Conservation (phyloP, 805 yeast genomes). For the Candida namnaoensis region DNA sequence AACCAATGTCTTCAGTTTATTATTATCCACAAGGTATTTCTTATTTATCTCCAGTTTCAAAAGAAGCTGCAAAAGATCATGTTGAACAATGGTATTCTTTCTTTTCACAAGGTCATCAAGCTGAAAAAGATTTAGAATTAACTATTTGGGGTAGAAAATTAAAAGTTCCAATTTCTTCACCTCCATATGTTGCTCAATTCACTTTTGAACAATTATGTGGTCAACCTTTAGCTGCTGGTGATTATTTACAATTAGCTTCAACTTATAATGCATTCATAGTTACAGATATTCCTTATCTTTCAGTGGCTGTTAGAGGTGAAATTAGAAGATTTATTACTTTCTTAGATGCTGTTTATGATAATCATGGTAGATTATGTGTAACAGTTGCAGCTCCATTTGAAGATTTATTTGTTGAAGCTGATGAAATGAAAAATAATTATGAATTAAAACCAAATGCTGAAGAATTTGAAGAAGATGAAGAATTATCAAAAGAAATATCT, state of each 20-base stretch:
- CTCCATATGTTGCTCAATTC: conserved; percentile 82
- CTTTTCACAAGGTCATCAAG: conserved; percentile 55
- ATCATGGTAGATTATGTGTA: conserved; percentile 79
- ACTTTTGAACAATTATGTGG: conserved; percentile 85
- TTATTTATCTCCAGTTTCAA: conserved; percentile 42
- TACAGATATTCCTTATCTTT: conserved; percentile 85
- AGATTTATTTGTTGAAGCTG: conserved; percentile 80
- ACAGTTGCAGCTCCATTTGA: conserved; percentile 83
- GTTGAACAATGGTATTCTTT: conserved; percentile 70
- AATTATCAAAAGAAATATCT: conserved; percentile 27
- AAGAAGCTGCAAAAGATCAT: conserved; percentile 48
- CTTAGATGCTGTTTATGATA: conserved; percentile 91
- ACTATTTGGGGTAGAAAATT: conserved; percentile 87
- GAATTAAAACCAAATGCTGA: conserved; percentile 10
- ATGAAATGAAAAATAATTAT: conserved; percentile 33
- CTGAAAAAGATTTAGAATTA: conserved; percentile 26
- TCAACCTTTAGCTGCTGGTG: conserved; percentile 85
- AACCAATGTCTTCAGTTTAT: conserved; percentile 76
- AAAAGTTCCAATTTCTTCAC: conserved; percentile 65
- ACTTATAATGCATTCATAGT: conserved; percentile 73
- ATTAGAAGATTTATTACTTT: conserved; percentile 91
- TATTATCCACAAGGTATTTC: conserved; percentile 57
- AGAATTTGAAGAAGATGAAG: conserved; percentile 16
- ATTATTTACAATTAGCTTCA: conserved; percentile 76
- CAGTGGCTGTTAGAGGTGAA: conserved; percentile 70